Conservation (phyloP, 306 rosid genomes). For the Ormosia semicastrata region DNA sequence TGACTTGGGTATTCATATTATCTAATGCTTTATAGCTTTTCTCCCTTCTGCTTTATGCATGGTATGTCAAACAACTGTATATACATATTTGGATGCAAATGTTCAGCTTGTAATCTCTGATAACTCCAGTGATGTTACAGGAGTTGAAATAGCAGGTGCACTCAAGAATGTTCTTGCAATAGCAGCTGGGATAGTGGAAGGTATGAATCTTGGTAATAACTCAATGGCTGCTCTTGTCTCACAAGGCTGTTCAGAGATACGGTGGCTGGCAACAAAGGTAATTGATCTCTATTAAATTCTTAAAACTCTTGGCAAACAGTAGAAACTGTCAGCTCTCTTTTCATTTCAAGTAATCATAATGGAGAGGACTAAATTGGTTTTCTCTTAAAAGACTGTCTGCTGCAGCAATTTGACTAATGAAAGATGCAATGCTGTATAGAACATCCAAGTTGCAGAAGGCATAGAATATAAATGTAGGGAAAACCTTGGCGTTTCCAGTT, state of each 20-base stretch:
- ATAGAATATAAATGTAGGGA: not conserved
- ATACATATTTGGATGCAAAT: constrained; percentile 20
- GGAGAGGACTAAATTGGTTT: not conserved
- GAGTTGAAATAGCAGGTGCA: constrained; percentile 98
- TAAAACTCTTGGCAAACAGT: not conserved
- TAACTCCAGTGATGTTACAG: constrained; percentile 98
- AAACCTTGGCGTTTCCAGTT: not conserved
- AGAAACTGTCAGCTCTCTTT: not conserved
- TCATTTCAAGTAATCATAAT: not conserved
- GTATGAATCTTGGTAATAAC: constrained; percentile 95
- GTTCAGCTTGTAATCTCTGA: constrained; percentile 82
- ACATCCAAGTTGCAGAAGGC: not conserved
- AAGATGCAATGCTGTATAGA: constrained; percentile 5
- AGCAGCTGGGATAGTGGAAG: constrained; percentile 96
- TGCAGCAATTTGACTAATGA: not conserved
- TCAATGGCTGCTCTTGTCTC: constrained; percentile 98
- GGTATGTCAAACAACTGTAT: not conserved
- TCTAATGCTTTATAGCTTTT: too few species aligned
- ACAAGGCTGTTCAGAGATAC: constrained; percentile 95
- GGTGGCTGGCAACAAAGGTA: constrained; percentile 98
- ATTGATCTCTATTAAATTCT: not conserved
- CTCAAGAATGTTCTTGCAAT: constrained; percentile 92
- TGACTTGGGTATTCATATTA: not conserved
- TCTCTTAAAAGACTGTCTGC: not conserved
- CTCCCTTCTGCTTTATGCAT: not conserved